Evolutionary conservation across 2,329 filamentous ascomycete genomes (phyloP), one percentile per base, ranked within the genome.

Genomic region (Emergomyces orientalis): DNA sequence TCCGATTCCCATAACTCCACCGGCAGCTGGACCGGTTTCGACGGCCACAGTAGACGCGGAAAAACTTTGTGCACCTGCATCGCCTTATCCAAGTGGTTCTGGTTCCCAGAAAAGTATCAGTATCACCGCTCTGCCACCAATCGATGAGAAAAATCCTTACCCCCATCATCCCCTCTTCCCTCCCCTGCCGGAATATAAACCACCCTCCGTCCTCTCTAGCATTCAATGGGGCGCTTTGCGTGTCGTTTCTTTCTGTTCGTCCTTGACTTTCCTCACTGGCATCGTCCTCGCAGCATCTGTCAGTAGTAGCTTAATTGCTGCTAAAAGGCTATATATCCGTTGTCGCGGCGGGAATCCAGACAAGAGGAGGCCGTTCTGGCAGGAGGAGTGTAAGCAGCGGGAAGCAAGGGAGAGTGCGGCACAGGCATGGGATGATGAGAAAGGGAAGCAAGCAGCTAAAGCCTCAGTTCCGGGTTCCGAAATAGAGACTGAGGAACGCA

Each of bases 121-220:
- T 19, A 8, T 59, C 14, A 59, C 56, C 2, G 39, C 56, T 22
- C 22, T 59, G 6, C 56, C 56, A 19, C 56, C n/a, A 14, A 19
- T 43, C 25, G 5, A 22, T 27, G 56, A 25, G 22, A n/a, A 59
- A 2, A 19, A 30, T 30, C 37, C 22, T 17, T 30, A 43, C 9
- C 25, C 32, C n/a, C 92, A 89, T 1, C 87, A 92, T 67, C 88
- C 90, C 2, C 78, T 96, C 5, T 97, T 97, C 67, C 91, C 91
- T 6, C 89, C 90, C 1, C 75, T 96, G 9, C 91, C 91, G 0
- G 78, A 90, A 0, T 96, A 96, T 69, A 89, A 89, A 0, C 88
- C 90, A 0, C 86, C 91, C 0, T 87, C 88, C 0, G 60, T 83
- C 0, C 63, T 87, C n/a, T 82, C 86, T 57, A 80, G 84, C 39